These are phyloP conservation scores for Cylindricascospora bacillispora DNA, from an alignment of 1,139 yeast species.

Conservation along the genomic window DNA sequence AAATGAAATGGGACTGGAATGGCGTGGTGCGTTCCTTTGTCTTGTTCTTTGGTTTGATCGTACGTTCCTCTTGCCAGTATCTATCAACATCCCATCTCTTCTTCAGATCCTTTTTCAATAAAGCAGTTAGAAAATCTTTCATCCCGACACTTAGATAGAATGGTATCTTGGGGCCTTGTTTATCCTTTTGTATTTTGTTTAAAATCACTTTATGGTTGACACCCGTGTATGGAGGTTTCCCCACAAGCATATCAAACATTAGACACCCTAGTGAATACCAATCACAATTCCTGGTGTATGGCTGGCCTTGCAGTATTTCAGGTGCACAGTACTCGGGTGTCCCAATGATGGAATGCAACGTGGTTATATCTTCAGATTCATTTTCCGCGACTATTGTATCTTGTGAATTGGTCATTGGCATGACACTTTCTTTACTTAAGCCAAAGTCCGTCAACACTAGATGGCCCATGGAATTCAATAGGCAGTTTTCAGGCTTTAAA, in stretches of 20 bases:
- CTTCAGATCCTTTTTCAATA: conserved; percentile 61
- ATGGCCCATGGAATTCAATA: conserved; percentile 68
- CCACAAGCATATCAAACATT: conserved; percentile 74
- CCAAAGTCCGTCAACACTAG: conserved; percentile 88
- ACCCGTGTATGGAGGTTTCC: conserved; percentile 92
- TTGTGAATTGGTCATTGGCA: conserved; percentile 2
- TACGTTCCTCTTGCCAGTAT: conserved; percentile 21
- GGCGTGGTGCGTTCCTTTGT: conserved; percentile 20
- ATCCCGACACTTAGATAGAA: conserved; percentile 75
- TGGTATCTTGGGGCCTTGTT: conserved; percentile 53
- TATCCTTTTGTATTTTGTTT: conserved; percentile 67
- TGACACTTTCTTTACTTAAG: conserved; percentile 50
- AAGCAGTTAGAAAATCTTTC: conserved; percentile 61
- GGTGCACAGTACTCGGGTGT: conserved; percentile 98
- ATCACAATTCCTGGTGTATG: conserved; percentile 81
- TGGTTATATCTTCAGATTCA: conserved; percentile 22
- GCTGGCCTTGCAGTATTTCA: conserved; percentile 71
- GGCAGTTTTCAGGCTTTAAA: conserved; percentile 86
- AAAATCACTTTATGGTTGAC: conserved; percentile 69
- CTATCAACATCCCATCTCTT: conserved; percentile 64
- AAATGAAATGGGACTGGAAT: conserved; percentile 48
- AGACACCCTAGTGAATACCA: conserved; percentile 98
- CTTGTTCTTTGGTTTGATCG: conserved; percentile 32
- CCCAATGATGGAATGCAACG: conserved; percentile 67
- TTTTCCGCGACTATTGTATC: conserved; percentile 14